phyloP scores from a whole-genome alignment of 2,329 filamentous ascomycete genomes.

The Talaromyces pinophilus region DNA sequence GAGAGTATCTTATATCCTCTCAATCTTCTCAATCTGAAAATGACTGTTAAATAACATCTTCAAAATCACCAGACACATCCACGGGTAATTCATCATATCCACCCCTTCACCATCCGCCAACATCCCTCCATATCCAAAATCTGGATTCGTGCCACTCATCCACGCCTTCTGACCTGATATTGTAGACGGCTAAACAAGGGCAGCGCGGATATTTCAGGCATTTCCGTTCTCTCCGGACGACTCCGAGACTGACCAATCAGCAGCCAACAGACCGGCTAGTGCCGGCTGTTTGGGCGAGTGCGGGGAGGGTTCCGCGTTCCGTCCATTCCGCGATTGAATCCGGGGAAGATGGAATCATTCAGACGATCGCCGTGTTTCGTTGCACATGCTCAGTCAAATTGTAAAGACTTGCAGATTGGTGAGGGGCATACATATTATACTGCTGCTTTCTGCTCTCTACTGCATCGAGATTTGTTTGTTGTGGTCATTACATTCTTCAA shows the following conservation, averaged over 20 bases:
- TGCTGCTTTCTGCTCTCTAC: not conserved
- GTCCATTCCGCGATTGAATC: slow-evolving; percentile 3
- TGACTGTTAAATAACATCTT: slow-evolving; percentile 1
- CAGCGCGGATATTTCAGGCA: slow-evolving; percentile 15
- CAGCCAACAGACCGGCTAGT: not conserved
- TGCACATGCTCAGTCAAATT: not conserved
- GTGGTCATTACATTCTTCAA: not conserved
- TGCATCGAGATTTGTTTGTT: not conserved
- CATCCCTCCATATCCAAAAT: slow-evolving; percentile 13
- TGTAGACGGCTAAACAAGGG: slow-evolving; percentile 18
- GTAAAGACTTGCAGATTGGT: not conserved
- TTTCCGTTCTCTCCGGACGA: not conserved
- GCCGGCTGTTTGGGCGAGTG: not conserved
- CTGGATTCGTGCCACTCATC: not conserved
- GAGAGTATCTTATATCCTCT: not conserved
- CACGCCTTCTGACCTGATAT: not conserved
- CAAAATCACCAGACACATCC: not conserved
- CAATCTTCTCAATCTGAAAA: not conserved
- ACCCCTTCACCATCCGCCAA: slow-evolving; percentile 13
- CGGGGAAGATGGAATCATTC: not conserved
- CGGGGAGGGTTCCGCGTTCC: slow-evolving; percentile 2
- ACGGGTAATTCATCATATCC: slow-evolving; percentile 14
- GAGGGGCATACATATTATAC: not conserved
- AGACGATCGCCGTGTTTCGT: not conserved
- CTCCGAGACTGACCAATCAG: not conserved